Conservation (phyloP, 2,329 filamentous ascomycete genomes). For the Westerdykella aurantiaca region DNA sequence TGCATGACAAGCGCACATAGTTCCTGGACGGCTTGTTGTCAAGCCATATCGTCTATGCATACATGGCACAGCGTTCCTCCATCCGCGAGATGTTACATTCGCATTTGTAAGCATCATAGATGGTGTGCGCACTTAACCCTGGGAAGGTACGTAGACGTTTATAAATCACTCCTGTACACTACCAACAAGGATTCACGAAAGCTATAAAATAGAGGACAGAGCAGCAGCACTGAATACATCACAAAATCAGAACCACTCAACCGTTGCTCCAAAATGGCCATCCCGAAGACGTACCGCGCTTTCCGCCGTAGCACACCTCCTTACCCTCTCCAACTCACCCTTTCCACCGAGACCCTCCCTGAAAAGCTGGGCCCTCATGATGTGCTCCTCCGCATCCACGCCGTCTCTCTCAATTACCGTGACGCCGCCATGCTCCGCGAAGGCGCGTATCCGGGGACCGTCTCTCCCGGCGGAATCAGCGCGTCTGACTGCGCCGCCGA, state of each 20-base stretch:
- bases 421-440: conserved; percentile 22
- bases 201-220: too few relatives aligned
- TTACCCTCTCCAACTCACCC: conserved; percentile 7
- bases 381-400: conserved; percentile 21
- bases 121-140: too few relatives aligned
- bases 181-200: too few relatives aligned
- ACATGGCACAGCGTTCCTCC: too few relatives aligned
- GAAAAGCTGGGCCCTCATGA: conserved; percentile 9
- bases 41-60: too few relatives aligned
- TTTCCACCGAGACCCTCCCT: conserved; percentile 12
- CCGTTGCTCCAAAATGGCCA: conserved; percentile 5
- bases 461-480: conserved; percentile 12
- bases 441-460: conserved; percentile 10
- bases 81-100: too few relatives aligned
- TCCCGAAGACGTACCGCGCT: conserved; percentile 12
- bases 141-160: too few relatives aligned
- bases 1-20: too few relatives aligned
- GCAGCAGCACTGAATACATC: too few relatives aligned
- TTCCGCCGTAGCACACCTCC: conserved; percentile 13
- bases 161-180: too few relatives aligned
- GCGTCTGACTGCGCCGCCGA: conserved; percentile 23
- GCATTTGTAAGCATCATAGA: too few relatives aligned
- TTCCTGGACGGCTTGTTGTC: too few relatives aligned
- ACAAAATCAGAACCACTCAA: not conserved
- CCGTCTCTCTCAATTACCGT: conserved; percentile 25